Evolutionary conservation across 352 stramenopile genomes (phyloP).

Genomic region (Stramenopiles sp.): DNA sequence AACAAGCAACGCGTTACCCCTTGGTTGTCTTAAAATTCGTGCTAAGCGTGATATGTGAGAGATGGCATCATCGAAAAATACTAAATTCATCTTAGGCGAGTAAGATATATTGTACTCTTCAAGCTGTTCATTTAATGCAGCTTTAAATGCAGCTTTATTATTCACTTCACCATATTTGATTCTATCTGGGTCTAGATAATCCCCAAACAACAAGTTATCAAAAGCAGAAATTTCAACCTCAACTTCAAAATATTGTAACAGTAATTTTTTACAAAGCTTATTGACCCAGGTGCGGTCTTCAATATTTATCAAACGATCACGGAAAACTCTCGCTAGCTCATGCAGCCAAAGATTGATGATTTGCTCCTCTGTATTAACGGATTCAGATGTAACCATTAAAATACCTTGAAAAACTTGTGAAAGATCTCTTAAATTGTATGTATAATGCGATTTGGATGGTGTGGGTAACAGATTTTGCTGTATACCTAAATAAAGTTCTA

Average conservation of each 20-base stretch:
- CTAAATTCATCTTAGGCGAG: constrained; percentile 69
- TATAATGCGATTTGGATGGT: constrained; percentile 72
- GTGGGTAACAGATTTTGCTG: constrained; percentile 66
- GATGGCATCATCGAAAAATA: constrained; percentile 83
- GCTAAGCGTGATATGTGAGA: constrained; percentile 74
- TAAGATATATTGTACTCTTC: constrained; percentile 85
- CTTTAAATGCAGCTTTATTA: constrained; percentile 39
- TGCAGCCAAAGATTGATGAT: constrained; percentile 68
- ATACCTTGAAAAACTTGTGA: constrained; percentile 76
- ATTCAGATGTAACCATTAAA: constrained; percentile 51
- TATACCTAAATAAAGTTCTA: constrained; percentile 60
- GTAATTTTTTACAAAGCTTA: constrained; percentile 44
- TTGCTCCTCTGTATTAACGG: constrained; percentile 35
- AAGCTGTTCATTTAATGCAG: constrained; percentile 61
- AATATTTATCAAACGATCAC: constrained; percentile 60
- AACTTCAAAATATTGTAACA: constrained; percentile 44
- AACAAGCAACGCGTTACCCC: constrained; percentile 68
- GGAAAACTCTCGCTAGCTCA: constrained; percentile 68
- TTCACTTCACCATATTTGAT: constrained; percentile 43
- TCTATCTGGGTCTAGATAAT: constrained; percentile 56
- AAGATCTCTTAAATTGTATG: constrained; percentile 75
- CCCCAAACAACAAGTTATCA: constrained; percentile 59
- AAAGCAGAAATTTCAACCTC: constrained; percentile 58
- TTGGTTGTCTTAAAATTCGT: constrained; percentile 64
- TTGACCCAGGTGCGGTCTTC: constrained; percentile 67